These are phyloP conservation scores for Schoenoplectus tabernaemontani DNA, from an alignment of 202 grass and related monocot genomes.

Conservation along the genomic window DNA sequence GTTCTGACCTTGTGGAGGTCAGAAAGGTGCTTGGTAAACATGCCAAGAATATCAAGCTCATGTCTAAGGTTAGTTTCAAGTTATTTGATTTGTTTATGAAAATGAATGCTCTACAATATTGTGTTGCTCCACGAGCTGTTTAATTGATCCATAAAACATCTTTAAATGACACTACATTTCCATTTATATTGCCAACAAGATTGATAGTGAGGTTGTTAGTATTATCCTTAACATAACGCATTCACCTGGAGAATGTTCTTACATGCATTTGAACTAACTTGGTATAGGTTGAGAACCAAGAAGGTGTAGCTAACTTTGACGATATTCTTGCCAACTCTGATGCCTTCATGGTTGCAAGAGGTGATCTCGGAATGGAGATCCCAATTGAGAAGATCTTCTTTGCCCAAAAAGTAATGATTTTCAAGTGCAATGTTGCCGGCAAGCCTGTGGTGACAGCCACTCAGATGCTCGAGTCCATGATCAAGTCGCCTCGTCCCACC, in stretches of 20 bases:
- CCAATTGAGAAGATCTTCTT: conserved; percentile 87
- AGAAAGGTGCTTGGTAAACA: conserved; percentile 58
- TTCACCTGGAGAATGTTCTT: no score
- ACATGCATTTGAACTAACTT: no score
- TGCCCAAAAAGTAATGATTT: conserved; percentile 86
- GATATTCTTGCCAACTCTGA: conserved; percentile 77
- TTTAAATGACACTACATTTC: no score
- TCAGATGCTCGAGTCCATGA: conserved; percentile 93
- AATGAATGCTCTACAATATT: no score
- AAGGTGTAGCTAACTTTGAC: conserved; percentile 87
- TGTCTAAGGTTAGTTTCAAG: no score
- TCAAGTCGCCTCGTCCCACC: conserved; percentile 81
- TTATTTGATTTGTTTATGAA: no score
- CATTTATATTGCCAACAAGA: no score
- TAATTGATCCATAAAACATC: no score
- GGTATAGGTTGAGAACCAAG: conserved; percentile 84
- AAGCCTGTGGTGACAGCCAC: conserved; percentile 90
- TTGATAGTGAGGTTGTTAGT: no score
- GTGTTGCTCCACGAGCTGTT: no score
- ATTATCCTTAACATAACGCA: no score
- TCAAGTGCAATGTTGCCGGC: conserved; percentile 74
- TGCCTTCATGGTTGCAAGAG: conserved; percentile 81
- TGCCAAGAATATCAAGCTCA: conserved; percentile 63
- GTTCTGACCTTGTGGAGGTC: conserved; percentile 70
- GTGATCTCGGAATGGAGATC: conserved; percentile 89